Conservation (phyloP, 495 filamentous ascomycete species). For the Pyrenopolyporus hunteri region DNA sequence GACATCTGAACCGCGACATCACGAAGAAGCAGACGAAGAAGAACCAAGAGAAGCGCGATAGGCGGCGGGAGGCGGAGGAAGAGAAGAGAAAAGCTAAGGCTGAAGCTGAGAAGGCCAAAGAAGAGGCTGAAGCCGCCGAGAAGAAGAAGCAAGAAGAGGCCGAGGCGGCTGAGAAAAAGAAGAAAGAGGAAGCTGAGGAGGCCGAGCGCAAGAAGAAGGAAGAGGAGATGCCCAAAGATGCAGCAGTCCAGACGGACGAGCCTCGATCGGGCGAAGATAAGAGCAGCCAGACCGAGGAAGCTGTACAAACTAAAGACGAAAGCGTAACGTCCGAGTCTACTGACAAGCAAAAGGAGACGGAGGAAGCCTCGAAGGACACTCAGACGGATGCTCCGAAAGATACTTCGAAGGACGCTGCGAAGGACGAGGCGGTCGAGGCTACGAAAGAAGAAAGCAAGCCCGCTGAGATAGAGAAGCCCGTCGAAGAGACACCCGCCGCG, state of each 20-base stretch:
- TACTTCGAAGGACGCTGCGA: neutral
- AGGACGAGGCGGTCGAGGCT: conserved; percentile 14
- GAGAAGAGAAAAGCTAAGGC: conserved; percentile 54
- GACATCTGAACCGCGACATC: conserved; percentile 47
- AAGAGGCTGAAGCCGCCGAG: conserved; percentile 52
- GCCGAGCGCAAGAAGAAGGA: conserved; percentile 43
- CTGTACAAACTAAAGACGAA: conserved; percentile 19
- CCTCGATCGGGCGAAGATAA: conserved; percentile 34
- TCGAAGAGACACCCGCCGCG: neutral
- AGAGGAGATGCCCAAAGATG: conserved; percentile 49
- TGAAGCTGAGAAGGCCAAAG: conserved; percentile 45
- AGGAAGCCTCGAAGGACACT: conserved; percentile 18
- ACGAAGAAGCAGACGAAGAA: conserved; percentile 45
- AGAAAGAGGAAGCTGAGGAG: conserved; percentile 32
- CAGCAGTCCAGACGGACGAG: conserved; percentile 46
- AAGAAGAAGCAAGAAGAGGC: conserved; percentile 37
- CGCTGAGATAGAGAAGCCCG: conserved; percentile 17
- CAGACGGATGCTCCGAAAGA: conserved; percentile 20
- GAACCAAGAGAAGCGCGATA: conserved; percentile 56
- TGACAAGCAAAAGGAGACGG: conserved; percentile 23
- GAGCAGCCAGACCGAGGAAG: conserved; percentile 39
- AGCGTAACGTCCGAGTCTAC: conserved; percentile 24
- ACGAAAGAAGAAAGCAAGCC: conserved; percentile 16
- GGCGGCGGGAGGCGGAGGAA: conserved; percentile 52
- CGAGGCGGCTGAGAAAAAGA: conserved; percentile 45